Percentiles rank a stretch among this genome's conserved stretches.
Conservation (phyloP, 164 flowering plant genomes). For the Vitis riparia region DNA sequence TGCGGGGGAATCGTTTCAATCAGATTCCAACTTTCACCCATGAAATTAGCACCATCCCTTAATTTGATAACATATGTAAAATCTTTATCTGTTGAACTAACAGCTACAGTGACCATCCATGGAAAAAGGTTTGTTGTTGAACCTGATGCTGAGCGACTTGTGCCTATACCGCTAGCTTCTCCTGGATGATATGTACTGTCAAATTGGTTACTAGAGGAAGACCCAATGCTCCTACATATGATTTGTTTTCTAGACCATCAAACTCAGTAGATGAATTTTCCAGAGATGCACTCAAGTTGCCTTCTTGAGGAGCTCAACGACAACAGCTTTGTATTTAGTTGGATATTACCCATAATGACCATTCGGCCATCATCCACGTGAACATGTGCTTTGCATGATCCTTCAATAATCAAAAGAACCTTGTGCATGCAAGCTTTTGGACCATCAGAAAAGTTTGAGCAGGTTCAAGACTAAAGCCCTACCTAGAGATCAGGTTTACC, state of each 20-base stretch:
- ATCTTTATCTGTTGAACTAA: slow-evolving; percentile 76
- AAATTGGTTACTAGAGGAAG: slow-evolving; percentile 28
- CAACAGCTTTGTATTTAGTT: too few relatives aligned
- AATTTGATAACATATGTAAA: slow-evolving; percentile 57
- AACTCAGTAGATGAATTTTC: slow-evolving; percentile 10
- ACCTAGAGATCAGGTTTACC: too few relatives aligned
- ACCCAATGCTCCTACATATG: slow-evolving; percentile 30
- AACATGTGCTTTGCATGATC: too few relatives aligned
- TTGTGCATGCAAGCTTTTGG: too few relatives aligned
- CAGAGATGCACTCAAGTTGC: too few relatives aligned
- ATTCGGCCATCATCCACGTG: too few relatives aligned
- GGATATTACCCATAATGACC: too few relatives aligned
- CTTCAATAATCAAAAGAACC: too few relatives aligned
- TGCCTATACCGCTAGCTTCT: slow-evolving; percentile 29
- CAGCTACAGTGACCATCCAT: slow-evolving; percentile 65
- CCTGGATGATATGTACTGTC: slow-evolving; percentile 19
- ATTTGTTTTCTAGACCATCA: slow-evolving; percentile 26
- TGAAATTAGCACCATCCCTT: slow-evolving; percentile 41
- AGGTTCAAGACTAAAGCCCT: too few relatives aligned
- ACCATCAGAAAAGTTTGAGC: too few relatives aligned
- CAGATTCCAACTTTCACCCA: slow-evolving; percentile 71
- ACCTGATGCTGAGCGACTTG: slow-evolving; percentile 53
- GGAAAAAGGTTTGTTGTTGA: slow-evolving; percentile 51
- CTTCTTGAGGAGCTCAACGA: too few relatives aligned
- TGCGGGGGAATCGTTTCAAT: slow-evolving; percentile 37